phyloP scores from a whole-genome alignment of 2,329 filamentous ascomycete species.

The Penicillium sp. region DNA sequence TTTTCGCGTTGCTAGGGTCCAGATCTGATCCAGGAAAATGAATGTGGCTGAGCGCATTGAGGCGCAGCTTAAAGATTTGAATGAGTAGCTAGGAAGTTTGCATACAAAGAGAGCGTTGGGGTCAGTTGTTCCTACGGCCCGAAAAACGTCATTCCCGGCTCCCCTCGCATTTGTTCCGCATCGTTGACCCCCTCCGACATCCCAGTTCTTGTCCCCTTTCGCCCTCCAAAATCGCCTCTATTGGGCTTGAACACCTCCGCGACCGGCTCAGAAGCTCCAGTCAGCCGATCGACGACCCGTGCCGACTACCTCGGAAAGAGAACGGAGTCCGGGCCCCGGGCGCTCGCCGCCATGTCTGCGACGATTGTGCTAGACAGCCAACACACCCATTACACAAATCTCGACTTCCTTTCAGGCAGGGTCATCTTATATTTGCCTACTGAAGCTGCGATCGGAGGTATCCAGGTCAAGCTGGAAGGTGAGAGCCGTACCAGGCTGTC shows the following conservation, averaged over 20 bases:
- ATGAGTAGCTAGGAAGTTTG: background rate
- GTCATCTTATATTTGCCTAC: slow-evolving; percentile 43
- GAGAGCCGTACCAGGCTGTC: slow-evolving; percentile 48
- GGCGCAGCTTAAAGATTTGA: slow-evolving; percentile 6
- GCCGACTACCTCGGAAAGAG: background rate
- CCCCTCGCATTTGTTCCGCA: slow-evolving; percentile 17
- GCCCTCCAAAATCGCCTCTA: background rate
- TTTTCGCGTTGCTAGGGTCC: background rate
- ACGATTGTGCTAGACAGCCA: slow-evolving; percentile 44
- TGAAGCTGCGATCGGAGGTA: slow-evolving; percentile 45
- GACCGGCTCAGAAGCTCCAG: background rate
- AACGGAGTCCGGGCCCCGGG: slow-evolving; percentile 9
- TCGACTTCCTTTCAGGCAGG: slow-evolving; percentile 47
- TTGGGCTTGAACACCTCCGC: background rate
- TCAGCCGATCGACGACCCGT: background rate
- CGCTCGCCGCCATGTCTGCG: slow-evolving; percentile 43
- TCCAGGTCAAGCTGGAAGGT: slow-evolving; percentile 51
- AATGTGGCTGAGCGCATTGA: slow-evolving; percentile 9
- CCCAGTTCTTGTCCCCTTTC: slow-evolving; percentile 1
- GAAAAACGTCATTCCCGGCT: slow-evolving; percentile 22
- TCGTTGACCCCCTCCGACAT: slow-evolving; percentile 7
- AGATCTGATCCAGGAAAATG: background rate
- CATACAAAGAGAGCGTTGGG: background rate
- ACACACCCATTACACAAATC: slow-evolving; percentile 48
- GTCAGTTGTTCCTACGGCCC: slow-evolving; percentile 15